phyloP scores from a whole-genome alignment of 805 yeast genomes.

The Myxozyma sirexii region DNA sequence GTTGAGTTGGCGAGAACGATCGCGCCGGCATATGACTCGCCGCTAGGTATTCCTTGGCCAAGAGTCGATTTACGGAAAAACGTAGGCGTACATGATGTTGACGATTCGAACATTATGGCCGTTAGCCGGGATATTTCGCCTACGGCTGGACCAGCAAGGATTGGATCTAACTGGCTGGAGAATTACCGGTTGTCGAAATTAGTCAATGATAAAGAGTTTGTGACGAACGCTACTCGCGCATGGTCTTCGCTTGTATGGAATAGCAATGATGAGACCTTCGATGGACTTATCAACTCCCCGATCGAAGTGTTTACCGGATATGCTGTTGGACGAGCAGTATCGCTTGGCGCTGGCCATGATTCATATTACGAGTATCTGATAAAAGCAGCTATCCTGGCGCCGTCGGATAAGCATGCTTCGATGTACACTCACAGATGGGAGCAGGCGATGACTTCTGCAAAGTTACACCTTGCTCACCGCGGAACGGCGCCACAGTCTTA shows the following conservation, averaged over 20 bases:
- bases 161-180: slow-evolving; percentile 42
- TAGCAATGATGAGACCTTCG: slow-evolving; percentile 23
- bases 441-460: slow-evolving; percentile 25
- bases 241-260: slow-evolving; percentile 27
- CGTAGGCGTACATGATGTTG: slow-evolving; percentile 20
- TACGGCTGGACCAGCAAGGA: slow-evolving; percentile 18
- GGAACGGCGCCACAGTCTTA: slow-evolving; percentile 24
- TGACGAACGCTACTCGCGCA: slow-evolving; percentile 26
- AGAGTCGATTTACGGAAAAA: slow-evolving; percentile 20
- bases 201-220: slow-evolving; percentile 48
- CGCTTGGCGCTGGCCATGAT: slow-evolving; percentile 32
- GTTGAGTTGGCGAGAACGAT: slow-evolving; percentile 47
- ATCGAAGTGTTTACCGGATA: slow-evolving; percentile 25
- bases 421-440: slow-evolving; percentile 26
- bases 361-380: slow-evolving; percentile 32
- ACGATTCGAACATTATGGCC: not conserved
- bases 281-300: slow-evolving; percentile 30
- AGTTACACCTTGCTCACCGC: slow-evolving; percentile 15
- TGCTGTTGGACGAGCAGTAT: slow-evolving; percentile 15
- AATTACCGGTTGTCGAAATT: slow-evolving; percentile 49
- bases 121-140: slow-evolving; percentile 10
- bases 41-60: slow-evolving; percentile 49
- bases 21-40: slow-evolving; percentile 53
- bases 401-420: slow-evolving; percentile 13
- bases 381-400: slow-evolving; percentile 32